Evolutionary conservation across 1,284 basidiomycete species (phyloP).

Genomic region (Prillingera fragicola): DNA sequence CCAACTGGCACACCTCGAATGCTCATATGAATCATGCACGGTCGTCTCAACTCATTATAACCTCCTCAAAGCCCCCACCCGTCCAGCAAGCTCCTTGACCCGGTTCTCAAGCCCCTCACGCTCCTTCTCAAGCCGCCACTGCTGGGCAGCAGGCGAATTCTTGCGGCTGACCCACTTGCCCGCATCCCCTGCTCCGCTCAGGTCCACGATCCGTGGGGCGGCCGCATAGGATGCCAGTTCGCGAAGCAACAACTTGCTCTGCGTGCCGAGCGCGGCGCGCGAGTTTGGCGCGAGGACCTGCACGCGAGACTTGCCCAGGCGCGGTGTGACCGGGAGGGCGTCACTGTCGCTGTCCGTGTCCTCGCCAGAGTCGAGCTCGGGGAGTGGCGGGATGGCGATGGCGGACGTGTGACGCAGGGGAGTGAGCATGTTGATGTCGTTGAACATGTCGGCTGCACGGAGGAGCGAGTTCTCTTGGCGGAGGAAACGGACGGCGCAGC

Average conservation of each 20-base stretch:
- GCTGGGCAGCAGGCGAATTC: slow-evolving; percentile 70
- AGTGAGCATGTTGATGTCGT: slow-evolving; percentile 70
- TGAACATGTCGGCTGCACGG: slow-evolving; percentile 78
- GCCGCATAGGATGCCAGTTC: slow-evolving; percentile 77
- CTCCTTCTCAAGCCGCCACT: slow-evolving; percentile 67
- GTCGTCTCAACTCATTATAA: no score
- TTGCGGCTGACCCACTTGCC: slow-evolving; percentile 66
- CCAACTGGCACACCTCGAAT: no score
- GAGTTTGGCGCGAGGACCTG: no score
- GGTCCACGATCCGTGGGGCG: slow-evolving; percentile 71
- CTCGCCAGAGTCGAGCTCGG: slow-evolving; percentile 16
- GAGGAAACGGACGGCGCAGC: slow-evolving; percentile 80
- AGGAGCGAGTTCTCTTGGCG: slow-evolving; percentile 87
- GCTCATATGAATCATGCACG: no score
- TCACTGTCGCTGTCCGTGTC: slow-evolving; percentile 1
- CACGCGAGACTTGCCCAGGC: no score
- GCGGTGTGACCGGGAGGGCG: slow-evolving; percentile 47
- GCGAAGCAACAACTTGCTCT: slow-evolving; percentile 73
- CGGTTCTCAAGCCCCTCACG: slow-evolving; percentile 63
- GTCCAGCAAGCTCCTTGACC: slow-evolving; percentile 57
- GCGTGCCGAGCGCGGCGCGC: slow-evolving; percentile 63
- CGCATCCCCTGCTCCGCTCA: slow-evolving; percentile 52
- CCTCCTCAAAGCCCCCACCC: slow-evolving; percentile 12
- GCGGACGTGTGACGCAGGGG: slow-evolving; percentile 47
- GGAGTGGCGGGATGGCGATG: background rate